These are phyloP conservation scores for Chaetoceros muelleri DNA, from an alignment of 108 stramenopile species.

Conservation along the genomic window DNA sequence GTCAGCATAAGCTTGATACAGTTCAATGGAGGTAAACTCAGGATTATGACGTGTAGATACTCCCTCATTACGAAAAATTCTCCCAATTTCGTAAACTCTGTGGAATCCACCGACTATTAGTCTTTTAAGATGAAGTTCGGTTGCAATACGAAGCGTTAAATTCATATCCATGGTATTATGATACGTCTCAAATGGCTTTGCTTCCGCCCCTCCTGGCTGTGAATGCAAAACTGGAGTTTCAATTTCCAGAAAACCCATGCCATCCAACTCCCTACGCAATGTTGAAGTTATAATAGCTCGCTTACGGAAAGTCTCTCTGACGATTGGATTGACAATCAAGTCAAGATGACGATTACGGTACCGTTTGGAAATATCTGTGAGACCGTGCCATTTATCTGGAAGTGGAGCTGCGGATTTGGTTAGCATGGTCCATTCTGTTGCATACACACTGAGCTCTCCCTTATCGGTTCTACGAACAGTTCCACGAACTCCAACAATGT, in stretches of 20 bases:
- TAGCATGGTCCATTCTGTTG: conserved; percentile 90
- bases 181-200: conserved; percentile 96
- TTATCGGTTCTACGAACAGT: conserved; percentile 92
- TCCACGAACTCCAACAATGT: conserved; percentile 90
- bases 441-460: conserved; percentile 93
- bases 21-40: conserved; percentile 96
- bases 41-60: conserved; percentile 97
- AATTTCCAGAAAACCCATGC: conserved; percentile 92
- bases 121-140: conserved; percentile 95
- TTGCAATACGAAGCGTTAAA: conserved; percentile 95
- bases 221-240: conserved; percentile 96
- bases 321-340: conserved; percentile 90
- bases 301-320: conserved; percentile 84
- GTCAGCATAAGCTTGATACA: conserved; percentile 98
- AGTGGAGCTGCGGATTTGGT: conserved; percentile 90
- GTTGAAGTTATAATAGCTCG: conserved; percentile 84
- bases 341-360: conserved; percentile 93
- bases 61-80: conserved; percentile 99
- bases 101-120: conserved; percentile 96
- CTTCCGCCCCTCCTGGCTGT: conserved; percentile 94
- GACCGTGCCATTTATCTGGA: conserved; percentile 94
- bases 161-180: conserved; percentile 91
- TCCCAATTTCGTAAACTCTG: conserved; percentile 94
- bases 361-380: conserved; percentile 89
- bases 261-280: conserved; percentile 83